Evolutionary conservation across 2,329 filamentous ascomycete genomes (phyloP).

Genomic region (Ascochyta clinopodiicola): DNA sequence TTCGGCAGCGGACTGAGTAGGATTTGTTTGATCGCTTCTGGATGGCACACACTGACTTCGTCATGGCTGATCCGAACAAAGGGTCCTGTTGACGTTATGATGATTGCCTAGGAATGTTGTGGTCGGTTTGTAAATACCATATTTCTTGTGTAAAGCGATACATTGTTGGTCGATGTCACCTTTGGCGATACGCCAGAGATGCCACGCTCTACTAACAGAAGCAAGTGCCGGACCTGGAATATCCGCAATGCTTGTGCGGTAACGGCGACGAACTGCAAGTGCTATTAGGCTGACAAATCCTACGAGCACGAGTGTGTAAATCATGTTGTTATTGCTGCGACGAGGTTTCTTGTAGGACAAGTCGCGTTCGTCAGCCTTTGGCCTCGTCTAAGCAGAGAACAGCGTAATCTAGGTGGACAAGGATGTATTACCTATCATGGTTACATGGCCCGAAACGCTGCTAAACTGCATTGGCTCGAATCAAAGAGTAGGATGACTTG

Average conservation of each 20-base stretch:
- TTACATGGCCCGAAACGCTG: too few species aligned
- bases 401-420: background rate
- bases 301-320: background rate
- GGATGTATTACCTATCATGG: too few species aligned
- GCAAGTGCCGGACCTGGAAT: background rate
- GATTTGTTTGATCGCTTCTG: slow-evolving; percentile 49
- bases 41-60: slow-evolving; percentile 55
- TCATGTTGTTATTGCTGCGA: background rate
- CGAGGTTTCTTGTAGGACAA: too few species aligned
- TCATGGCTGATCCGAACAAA: slow-evolving; percentile 55
- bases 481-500: too few species aligned
- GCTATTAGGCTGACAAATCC: background rate
- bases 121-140: background rate
- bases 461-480: too few species aligned
- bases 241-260: background rate
- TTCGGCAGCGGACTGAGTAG: slow-evolving; percentile 45
- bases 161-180: slow-evolving; percentile 1
- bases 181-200: too few species aligned
- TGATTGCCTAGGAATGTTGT: too few species aligned
- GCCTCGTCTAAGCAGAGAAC: too few species aligned
- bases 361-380: too few species aligned
- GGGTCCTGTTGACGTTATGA: background rate
- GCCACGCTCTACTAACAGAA: background rate
- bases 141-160: slow-evolving; percentile 1
- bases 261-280: background rate